Evolutionary conservation across 495 filamentous ascomycete species (phyloP), one percentile per base, ranked within the genome.

Genomic region (Bombardia bombarda): DNA sequence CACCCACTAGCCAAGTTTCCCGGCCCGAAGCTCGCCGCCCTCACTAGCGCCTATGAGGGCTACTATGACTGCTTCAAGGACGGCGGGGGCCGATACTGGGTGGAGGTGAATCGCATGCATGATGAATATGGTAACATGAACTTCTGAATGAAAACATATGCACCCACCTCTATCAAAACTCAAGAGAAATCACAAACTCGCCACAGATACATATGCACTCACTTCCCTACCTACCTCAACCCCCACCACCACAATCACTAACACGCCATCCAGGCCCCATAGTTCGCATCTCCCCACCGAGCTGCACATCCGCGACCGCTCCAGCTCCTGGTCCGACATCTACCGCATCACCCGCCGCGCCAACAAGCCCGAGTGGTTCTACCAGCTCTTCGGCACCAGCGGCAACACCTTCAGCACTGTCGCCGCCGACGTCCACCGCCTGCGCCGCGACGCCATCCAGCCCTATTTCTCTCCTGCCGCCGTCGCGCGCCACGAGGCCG

Each of bases 241-340:
- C 16, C 12, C 9, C 10, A 23, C 18, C 18, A 17, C 7, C 21
- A 9, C 34, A n/a, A 25, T 18, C 32, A 6, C 32, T 19, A 34
- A 17, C n/a, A 9, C 7, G 7, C 13, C 4, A 18, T 10, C 3
- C 25, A 65, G 74, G 74, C 25, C 70, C 75, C 13, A 75, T 78
- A 39, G 60, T 79, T 22, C 68, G 75, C 22, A 75, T 79, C 52
- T 74, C 43, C 73, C 75, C 0, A 54, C 60, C 33, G 73, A 79
- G 34, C 44, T 55, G 4, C 53, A 57, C 43, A 55, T 55, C 39
- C 42, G 44, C 10, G 58, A 78, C 41, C 61, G 65, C 0, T 55
- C 56, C 17, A 60, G 65, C 0, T 55, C 56, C 17, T 58, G 52
- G 52, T 36, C 17, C 33, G 50, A 41, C 14, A 48, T 58, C 9